Conservation (phyloP, 2,329 filamentous ascomycete genomes). For the Colletotrichum destructivum region DNA sequence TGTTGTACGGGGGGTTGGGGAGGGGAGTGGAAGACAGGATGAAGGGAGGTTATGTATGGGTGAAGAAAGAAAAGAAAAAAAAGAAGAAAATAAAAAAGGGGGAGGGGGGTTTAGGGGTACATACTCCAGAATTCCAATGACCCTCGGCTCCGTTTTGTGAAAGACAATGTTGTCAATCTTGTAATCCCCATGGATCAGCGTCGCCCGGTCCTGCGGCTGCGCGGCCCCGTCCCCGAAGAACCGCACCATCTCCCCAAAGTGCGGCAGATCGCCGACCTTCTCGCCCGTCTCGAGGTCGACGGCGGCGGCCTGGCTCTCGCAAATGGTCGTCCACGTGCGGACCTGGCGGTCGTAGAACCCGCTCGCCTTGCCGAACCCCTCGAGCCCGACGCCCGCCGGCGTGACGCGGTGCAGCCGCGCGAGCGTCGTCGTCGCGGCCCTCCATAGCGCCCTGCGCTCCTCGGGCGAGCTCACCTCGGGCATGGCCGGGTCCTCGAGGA, state of each 20-base stretch:
- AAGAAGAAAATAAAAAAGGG: not conserved
- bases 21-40: too few relatives aligned
- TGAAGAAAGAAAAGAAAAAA: too few relatives aligned
- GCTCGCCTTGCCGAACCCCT: slow-evolving; percentile 78
- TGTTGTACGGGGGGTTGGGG: not conserved
- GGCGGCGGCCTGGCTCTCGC: slow-evolving; percentile 81
- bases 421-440: slow-evolving; percentile 84
- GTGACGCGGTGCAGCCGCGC: slow-evolving; percentile 87
- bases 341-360: slow-evolving; percentile 93
- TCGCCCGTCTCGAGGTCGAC: slow-evolving; percentile 83
- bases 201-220: slow-evolving; percentile 84
- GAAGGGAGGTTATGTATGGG: too few relatives aligned
- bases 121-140: slow-evolving; percentile 92
- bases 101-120: slow-evolving; percentile 46
- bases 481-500: slow-evolving; percentile 90
- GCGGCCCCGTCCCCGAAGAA: slow-evolving; percentile 81
- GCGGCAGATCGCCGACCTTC: slow-evolving; percentile 85
- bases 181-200: slow-evolving; percentile 94
- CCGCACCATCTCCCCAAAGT: slow-evolving; percentile 83
- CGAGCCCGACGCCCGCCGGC: slow-evolving; percentile 76
- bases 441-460: slow-evolving; percentile 87
- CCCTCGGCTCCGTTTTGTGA: slow-evolving; percentile 87
- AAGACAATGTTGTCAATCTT: slow-evolving; percentile 95
- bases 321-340: slow-evolving; percentile 85
- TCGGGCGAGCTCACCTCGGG: slow-evolving; percentile 76